Evolutionary conservation across 2,329 filamentous ascomycete species (phyloP).

Genomic region (Claviceps sp.): DNA sequence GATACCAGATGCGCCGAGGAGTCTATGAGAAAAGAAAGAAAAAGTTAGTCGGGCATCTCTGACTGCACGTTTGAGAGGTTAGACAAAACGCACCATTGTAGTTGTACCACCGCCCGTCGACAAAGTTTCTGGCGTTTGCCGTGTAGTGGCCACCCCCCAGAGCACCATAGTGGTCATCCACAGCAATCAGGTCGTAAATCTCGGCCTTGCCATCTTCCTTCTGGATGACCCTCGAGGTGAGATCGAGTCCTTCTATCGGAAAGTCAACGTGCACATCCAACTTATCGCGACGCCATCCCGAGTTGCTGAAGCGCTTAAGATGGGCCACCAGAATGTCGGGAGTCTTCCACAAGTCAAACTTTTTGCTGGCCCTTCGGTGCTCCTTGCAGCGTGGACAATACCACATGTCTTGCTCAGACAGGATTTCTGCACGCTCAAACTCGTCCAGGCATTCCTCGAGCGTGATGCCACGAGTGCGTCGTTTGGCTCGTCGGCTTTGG

Average conservation of each 20-base stretch:
- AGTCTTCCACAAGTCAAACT: conserved; percentile 92
- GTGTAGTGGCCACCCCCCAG: conserved; percentile 95
- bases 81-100: conserved; percentile 64
- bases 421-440: conserved; percentile 83
- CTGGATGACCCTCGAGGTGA: conserved; percentile 65
- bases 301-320: conserved; percentile 86
- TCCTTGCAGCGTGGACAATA: conserved; percentile 95
- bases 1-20: conserved; percentile 52
- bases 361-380: conserved; percentile 83
- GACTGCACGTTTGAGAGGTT: no score
- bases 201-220: conserved; percentile 70
- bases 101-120: conserved; percentile 83
- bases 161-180: conserved; percentile 91
- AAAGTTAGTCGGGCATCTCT: background rate
- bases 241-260: conserved; percentile 73
- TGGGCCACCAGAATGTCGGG: conserved; percentile 93
- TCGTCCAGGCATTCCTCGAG: conserved; percentile 88
- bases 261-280: conserved; percentile 86
- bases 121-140: conserved; percentile 84
- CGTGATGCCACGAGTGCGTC: conserved; percentile 51
- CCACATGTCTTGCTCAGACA: conserved; percentile 95
- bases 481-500: conserved; percentile 48
- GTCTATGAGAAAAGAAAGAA: conserved; percentile 38
- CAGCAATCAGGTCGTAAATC: conserved; percentile 85
- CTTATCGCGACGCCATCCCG: conserved; percentile 74